Percentiles rank a stretch among this genome's conserved stretches.
Conservation (phyloP, 169 alveolate genomes). For the Eimeria tenella region DNA sequence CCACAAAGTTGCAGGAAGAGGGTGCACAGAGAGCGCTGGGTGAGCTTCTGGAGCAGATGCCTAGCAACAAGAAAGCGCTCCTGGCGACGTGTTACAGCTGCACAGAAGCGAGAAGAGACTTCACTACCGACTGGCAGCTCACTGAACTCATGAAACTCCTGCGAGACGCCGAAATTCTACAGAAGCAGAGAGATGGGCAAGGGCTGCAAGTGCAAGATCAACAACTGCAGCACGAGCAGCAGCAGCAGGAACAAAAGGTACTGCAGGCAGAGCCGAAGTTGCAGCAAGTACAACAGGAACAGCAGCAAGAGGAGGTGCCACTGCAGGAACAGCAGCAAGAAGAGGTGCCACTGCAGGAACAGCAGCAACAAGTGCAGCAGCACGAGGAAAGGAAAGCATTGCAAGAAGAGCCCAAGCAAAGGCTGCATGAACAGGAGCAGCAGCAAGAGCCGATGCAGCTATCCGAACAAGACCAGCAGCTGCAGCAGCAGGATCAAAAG, state of each 20-base stretch:
- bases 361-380: neutral
- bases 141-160: neutral
- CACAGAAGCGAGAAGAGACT: neutral
- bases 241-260: neutral
- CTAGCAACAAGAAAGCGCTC: neutral
- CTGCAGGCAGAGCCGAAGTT: neutral
- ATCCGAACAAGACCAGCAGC: neutral
- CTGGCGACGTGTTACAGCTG: neutral
- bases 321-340: neutral
- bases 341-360: neutral
- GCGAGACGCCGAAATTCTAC: neutral
- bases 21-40: neutral
- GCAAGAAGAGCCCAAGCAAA: neutral
- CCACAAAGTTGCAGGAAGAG: neutral
- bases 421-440: neutral
- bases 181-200: neutral
- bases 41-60: constrained; percentile 16
- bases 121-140: neutral
- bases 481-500: neutral
- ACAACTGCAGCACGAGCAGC: neutral
- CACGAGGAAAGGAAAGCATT: neutral
- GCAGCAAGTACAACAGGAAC: neutral
- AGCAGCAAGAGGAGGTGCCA: neutral
- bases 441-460: neutral
- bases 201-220: neutral